Evolutionary conservation across 352 stramenopile species (phyloP), one percentile per base, ranked within the genome.

Genomic region (Phytophthora multivora): DNA sequence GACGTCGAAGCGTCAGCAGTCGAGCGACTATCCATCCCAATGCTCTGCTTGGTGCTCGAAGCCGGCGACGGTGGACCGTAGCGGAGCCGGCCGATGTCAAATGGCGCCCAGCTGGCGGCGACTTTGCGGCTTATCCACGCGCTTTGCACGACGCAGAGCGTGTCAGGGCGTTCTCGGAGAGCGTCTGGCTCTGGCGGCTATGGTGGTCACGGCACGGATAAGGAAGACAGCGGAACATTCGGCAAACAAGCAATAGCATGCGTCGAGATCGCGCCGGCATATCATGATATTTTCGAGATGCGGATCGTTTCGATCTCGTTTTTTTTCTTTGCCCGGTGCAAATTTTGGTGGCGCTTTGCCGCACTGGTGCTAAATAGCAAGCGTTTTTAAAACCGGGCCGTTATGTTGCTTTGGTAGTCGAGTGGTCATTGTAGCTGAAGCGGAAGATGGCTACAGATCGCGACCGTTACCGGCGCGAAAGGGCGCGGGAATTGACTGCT

Each of bases 291-390:
- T 33, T 31, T 10, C 26, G 26, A 31, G 26, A 31, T 31, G 26
- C 28, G 3, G 43, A 41, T 35, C 53, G 53, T 62, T 62, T 62
- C 40, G 38, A 21, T 4, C 30, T 19, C 21, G 4, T 23, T 40
- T 30, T 47, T 66, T 43, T 33, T 60, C 31, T 49, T 48, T 42
- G n/a, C 18, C 13, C 11, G 12, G 10, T n/a, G 51, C 46, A 69
- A 69, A 59, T 50, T 69, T 69, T 69, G 53, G 46, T 64, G 60
- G 60, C 43, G 45, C 36, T 61, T 43, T 63, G 43, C 26, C 42
- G n/a, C 31, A 52, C 52, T 18, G 49, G 43, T 45, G 30, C 38
- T 53, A 53, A 31, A 45, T 60, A 52, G 43, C 25, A 31, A 16
- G 28, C 28, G 28, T 33, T 33, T 33, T 33, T 18, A 12, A 4